These are phyloP conservation scores for Rubus idaeus DNA, from an alignment of 306 rosid genomes.

Conservation along the genomic window DNA sequence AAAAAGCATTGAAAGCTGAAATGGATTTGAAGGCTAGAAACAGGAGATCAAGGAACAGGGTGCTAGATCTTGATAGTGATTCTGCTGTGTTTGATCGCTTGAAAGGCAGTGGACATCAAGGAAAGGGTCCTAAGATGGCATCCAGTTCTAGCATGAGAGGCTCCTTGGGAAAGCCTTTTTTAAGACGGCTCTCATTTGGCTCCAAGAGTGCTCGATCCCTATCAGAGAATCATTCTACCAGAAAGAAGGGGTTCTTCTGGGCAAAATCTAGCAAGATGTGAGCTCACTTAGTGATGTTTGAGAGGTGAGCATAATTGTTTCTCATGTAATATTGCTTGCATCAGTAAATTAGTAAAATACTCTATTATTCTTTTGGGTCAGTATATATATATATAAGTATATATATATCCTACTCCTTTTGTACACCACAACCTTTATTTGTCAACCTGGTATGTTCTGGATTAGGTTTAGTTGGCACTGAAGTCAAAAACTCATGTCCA, in stretches of 20 bases:
- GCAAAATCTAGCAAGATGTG: constrained; percentile 68
- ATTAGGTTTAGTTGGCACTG: constrained; percentile 26
- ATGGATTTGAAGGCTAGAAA: constrained; percentile 63
- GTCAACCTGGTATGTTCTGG: constrained; percentile 1
- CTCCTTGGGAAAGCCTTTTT: constrained; percentile 64
- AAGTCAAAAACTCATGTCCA: constrained; percentile 12
- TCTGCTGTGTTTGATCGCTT: constrained; percentile 46
- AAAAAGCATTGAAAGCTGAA: constrained; percentile 72
- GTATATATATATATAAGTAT: not conserved
- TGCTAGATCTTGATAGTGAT: constrained; percentile 59
- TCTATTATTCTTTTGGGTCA: too few species aligned
- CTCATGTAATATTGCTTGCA: constrained; percentile 22
- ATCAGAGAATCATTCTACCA: constrained; percentile 47
- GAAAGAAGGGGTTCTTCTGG: constrained; percentile 96
- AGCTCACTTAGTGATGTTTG: constrained; percentile 32
- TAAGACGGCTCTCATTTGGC: constrained; percentile 82
- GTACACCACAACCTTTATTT: not conserved
- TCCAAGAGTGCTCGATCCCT: constrained; percentile 61
- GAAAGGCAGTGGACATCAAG: constrained; percentile 45
- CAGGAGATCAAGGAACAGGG: constrained; percentile 57
- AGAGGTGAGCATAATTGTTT: constrained; percentile 47
- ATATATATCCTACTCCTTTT: not conserved
- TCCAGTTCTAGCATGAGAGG: constrained; percentile 68
- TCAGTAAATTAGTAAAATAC: constrained; percentile 6
- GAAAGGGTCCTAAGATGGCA: constrained; percentile 48